Conservation (phyloP, 176 grass and related monocot genomes). For the Aegilops sharonensis region DNA sequence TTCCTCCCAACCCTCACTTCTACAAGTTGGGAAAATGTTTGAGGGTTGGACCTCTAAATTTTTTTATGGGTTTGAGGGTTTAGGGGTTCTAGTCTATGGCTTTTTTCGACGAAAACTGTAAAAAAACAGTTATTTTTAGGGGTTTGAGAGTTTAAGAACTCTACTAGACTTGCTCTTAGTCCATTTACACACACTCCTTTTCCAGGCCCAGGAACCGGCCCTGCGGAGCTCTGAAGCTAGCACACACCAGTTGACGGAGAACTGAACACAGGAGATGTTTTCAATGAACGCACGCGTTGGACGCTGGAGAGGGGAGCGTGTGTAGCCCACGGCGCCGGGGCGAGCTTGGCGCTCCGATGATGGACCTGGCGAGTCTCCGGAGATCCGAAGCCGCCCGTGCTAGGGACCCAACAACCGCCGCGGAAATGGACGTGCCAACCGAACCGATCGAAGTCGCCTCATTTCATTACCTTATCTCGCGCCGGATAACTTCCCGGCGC, state of each 20-base stretch:
- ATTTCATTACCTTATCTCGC: slow-evolving; percentile 15
- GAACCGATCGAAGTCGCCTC: background rate
- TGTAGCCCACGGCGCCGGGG: background rate
- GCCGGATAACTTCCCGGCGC: background rate
- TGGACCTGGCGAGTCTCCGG: background rate
- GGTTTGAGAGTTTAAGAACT: no score
- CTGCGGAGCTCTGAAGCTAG: background rate
- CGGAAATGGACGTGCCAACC: slow-evolving; percentile 29
- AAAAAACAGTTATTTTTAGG: no score
- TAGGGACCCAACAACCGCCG: slow-evolving; percentile 25
- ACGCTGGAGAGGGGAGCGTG: background rate
- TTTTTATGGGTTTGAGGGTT: no score
- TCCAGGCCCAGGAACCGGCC: background rate
- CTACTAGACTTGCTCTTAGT: background rate
- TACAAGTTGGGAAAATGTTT: no score
- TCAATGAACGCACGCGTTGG: background rate
- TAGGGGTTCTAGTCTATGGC: no score
- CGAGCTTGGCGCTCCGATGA: background rate
- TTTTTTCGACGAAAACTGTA: no score
- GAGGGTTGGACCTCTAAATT: no score
- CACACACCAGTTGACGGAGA: background rate
- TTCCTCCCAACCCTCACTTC: no score
- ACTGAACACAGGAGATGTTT: background rate
- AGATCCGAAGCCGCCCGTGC: background rate
- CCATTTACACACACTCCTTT: background rate